A percentile compares a stretch with the other conserved stretches of the same genome.
Evolutionary conservation across 2,329 filamentous ascomycete genomes (phyloP).

Genomic region (Neonectria magnoliae): DNA sequence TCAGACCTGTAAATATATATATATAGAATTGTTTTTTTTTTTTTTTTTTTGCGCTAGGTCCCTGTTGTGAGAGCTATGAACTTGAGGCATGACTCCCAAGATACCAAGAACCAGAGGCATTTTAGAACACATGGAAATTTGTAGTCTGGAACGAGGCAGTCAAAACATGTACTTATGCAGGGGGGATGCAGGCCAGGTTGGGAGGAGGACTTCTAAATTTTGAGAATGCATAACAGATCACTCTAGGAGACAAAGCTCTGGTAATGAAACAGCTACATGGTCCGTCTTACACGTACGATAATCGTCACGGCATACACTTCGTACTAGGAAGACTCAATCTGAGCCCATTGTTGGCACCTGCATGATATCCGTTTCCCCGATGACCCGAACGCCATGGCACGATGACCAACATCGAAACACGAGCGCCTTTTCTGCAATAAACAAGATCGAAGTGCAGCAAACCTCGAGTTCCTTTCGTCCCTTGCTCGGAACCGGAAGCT

Average conservation of each 20-base stretch:
- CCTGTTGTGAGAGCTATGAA: too few relatives aligned
- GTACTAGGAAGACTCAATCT: not conserved
- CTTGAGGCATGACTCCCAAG: too few relatives aligned
- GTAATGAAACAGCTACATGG: not conserved
- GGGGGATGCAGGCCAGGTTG: slow-evolving; percentile 10
- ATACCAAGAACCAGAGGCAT: not conserved
- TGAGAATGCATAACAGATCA: not conserved
- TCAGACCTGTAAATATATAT: too few relatives aligned
- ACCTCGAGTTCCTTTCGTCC: not conserved
- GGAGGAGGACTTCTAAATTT: not conserved
- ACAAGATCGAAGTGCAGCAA: not conserved
- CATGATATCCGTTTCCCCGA: slow-evolving; percentile 13
- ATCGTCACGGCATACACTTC: not conserved
- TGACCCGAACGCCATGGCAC: not conserved
- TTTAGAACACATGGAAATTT: not conserved
- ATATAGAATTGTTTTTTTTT: too few relatives aligned
- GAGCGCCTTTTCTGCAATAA: not conserved
- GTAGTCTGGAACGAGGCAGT: not conserved
- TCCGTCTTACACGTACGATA: slow-evolving; percentile 1
- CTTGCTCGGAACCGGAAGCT: slow-evolving; percentile 4
- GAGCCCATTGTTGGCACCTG: slow-evolving; percentile 12
- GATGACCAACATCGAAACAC: not conserved
- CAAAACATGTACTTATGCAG: slow-evolving; percentile 1
- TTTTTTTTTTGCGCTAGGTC: too few relatives aligned
- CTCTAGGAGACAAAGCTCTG: not conserved